A percentile compares a stretch with the other conserved stretches of the same genome.
Conservation (phyloP, 2,329 filamentous ascomycete genomes). For the Elsinoe batatas region DNA sequence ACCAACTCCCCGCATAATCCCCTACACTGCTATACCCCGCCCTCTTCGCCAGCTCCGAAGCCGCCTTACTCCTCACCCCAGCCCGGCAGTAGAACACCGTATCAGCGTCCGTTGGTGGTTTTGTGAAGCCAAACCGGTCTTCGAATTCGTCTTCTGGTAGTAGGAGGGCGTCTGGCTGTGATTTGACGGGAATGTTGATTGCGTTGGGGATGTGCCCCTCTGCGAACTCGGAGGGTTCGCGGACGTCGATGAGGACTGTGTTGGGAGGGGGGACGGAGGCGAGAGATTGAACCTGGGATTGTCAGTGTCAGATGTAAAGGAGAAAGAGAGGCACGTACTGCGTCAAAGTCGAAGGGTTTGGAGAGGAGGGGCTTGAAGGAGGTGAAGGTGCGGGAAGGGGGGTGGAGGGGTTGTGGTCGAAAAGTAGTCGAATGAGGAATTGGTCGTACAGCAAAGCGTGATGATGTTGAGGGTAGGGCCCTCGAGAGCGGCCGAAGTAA, state of each 20-base stretch:
- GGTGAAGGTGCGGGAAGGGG: not conserved
- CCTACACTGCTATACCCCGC: conserved; percentile 64
- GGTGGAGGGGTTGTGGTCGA: not conserved
- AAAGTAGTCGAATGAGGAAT: not conserved
- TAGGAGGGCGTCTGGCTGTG: conserved; percentile 69
- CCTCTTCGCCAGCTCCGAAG: conserved; percentile 64
- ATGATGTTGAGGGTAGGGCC: not conserved
- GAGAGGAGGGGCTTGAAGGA: conserved; percentile 11
- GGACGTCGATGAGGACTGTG: conserved; percentile 46
- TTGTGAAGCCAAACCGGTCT: conserved; percentile 67
- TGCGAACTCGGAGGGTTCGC: conserved; percentile 59
- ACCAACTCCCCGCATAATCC: conserved; percentile 66
- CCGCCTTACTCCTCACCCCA: conserved; percentile 70
- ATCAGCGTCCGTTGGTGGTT: conserved; percentile 46
- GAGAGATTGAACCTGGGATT: conserved; percentile 11
- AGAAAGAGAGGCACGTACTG: conserved; percentile 20
- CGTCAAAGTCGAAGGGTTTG: conserved; percentile 33
- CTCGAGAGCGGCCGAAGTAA: not conserved
- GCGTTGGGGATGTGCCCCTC: conserved; percentile 67
- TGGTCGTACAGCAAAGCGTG: not conserved
- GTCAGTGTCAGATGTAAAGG: conserved; percentile 27
- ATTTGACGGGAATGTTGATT: conserved; percentile 71
- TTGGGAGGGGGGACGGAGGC: not conserved
- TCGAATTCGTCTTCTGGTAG: conserved; percentile 69
- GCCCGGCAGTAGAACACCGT: conserved; percentile 90